phyloP scores from a whole-genome alignment of 2,329 filamentous ascomycete species.

The Talaromyces rugulosus region DNA sequence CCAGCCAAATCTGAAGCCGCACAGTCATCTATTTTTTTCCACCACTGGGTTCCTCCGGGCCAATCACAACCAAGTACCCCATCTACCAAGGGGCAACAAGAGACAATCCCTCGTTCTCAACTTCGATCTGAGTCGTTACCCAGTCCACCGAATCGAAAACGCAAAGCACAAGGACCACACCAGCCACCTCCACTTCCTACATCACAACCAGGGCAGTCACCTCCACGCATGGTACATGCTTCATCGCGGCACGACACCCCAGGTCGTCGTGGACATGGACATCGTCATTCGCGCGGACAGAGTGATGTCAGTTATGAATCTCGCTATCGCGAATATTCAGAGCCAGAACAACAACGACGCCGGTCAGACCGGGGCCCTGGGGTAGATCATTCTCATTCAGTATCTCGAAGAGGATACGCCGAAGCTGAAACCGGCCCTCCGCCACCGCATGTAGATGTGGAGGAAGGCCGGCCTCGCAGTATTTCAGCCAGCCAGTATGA shows the following conservation, averaged over 20 bases:
- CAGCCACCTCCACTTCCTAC: conserved; percentile 49
- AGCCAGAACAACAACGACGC: conserved; percentile 8
- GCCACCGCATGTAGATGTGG: not conserved
- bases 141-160: conserved; percentile 73
- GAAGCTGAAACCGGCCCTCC: not conserved
- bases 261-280: not conserved
- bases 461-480: not conserved
- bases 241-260: conserved; percentile 1
- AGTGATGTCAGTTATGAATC: conserved; percentile 12
- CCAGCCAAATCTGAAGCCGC: conserved; percentile 54
- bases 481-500: not conserved
- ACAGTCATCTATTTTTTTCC: conserved; percentile 78
- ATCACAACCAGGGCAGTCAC: conserved; percentile 29
- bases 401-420: conserved; percentile 2
- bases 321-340: conserved; percentile 11
- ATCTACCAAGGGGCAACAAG: conserved; percentile 64
- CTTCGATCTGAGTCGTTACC: conserved; percentile 55
- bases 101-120: conserved; percentile 42
- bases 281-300: conserved; percentile 13
- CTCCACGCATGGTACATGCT: not conserved
- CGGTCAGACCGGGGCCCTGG: conserved; percentile 7
- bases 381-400: conserved; percentile 2
- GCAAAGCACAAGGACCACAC: conserved; percentile 63
- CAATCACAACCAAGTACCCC: conserved; percentile 67
- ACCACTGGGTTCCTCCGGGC: conserved; percentile 84